Base-by-base conservation (phyloP, 108 stramenopile genomes). In the Mayamaea pseudoterrestris region DNA sequence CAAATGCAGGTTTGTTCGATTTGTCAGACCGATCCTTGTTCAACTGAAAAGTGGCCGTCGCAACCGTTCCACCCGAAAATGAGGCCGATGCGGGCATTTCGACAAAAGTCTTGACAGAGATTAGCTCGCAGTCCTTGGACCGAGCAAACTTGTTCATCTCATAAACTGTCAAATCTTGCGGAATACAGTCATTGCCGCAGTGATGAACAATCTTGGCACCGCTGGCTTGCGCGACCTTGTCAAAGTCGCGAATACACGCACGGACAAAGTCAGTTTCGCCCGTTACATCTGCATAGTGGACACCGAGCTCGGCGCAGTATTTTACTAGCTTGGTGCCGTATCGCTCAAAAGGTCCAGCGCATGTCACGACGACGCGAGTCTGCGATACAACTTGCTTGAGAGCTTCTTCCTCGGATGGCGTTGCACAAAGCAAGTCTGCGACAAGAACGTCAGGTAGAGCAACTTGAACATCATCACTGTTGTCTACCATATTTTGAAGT, bases 141-240 rank as follows among this genome's bases (percentile, higher is more conserved):
- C 45, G 41, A 29, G 57, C 65, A 59, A 20, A 49, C 0, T 23
- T 24, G 24, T 59, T 30, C 37, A 59, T 41, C 29, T 59, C 58
- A 16, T 45, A 50, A 7, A 72, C 71, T 2, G 61, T 66, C 25
- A 86, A 28, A 71, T 87, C 85, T 60, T 69, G 72, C 1, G 85
- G 86, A 18, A 88, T 53, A 28, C 61, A 76, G 53, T 88, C 86
- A 51, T 80, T 45, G 25, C 86, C 86, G 30, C 71, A 68, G 27
- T 71, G 48, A 34, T 42, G 41, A 5, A 83, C 60, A 24, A 88
- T 55, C 20, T 36, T 43, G 7, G 70, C 50, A 5, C 44, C 43
- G 5, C 16, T 37, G 17, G 43, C 9, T 16, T 21, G 24, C 14
- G 63, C 63, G 16, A 11, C 43, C 1, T 30, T 17, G 22, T 50